Evolutionary conservation across 495 filamentous ascomycete species (phyloP).

Genomic region (Penicillium fimorum): DNA sequence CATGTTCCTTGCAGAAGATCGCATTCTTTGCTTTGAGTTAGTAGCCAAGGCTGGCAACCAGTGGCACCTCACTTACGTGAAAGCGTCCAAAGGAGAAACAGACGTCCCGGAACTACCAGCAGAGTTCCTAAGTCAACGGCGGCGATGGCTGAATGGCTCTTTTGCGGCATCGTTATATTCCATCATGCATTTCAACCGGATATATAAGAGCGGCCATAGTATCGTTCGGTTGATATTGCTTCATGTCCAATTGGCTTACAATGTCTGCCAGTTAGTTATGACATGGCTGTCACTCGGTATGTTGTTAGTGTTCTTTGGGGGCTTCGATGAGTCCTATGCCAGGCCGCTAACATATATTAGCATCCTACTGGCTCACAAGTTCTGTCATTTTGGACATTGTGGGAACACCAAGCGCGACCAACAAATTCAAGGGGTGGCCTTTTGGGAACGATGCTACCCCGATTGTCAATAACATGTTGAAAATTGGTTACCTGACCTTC

Average conservation of each 20-base stretch:
- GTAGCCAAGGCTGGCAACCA: slow-evolving; percentile 97
- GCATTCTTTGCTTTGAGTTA: slow-evolving; percentile 97
- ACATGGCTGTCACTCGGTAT: slow-evolving; percentile 91
- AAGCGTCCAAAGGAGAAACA: slow-evolving; percentile 94
- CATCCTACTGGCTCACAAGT: slow-evolving; percentile 90
- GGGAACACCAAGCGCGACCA: slow-evolving; percentile 58
- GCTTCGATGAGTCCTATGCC: too few relatives aligned
- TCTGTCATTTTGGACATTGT: slow-evolving; percentile 95
- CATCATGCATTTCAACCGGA: slow-evolving; percentile 93
- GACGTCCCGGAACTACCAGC: slow-evolving; percentile 82
- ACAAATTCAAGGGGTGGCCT: slow-evolving; percentile 54
- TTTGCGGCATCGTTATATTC: slow-evolving; percentile 94
- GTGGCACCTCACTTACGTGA: slow-evolving; percentile 97
- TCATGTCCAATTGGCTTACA: slow-evolving; percentile 91
- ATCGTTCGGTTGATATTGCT: slow-evolving; percentile 90
- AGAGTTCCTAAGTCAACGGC: slow-evolving; percentile 91
- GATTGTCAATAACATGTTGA: slow-evolving; percentile 82
- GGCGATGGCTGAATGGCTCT: slow-evolving; percentile 96
- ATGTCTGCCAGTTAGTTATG: slow-evolving; percentile 79
- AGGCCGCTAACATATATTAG: slow-evolving; percentile 29
- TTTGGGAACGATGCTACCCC: slow-evolving; percentile 80
- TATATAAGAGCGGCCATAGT: slow-evolving; percentile 95
- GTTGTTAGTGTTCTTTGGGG: slow-evolving; percentile 16
- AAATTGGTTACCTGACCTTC: slow-evolving; percentile 84
- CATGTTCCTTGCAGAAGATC: slow-evolving; percentile 99